Base-by-base conservation (phyloP, 805 yeast species). In the Candida caryicola region DNA sequence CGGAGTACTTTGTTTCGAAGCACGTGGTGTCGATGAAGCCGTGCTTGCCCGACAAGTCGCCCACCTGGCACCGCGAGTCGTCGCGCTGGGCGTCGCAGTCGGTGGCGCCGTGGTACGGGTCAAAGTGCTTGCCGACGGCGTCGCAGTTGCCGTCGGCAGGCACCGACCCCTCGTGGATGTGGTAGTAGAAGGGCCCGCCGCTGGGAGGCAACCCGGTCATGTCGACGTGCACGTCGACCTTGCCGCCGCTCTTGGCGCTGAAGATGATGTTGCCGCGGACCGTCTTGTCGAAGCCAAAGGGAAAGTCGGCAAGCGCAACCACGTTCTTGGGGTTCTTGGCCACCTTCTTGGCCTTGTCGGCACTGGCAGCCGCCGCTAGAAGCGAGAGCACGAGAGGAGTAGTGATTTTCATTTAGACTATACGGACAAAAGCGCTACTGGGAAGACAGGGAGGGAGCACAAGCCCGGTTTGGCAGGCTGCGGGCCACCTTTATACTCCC, bases 41-140 rank as follows among this genome's bases (percentile, higher is more conserved):
- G 59, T 83, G 89, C 57, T 82, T 83, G 31, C 91, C 91, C 25
- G 85, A 76, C 50, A 83, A 74, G 54, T 83, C 90, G 41, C 91
- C 91, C 29, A 82, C 76, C 59, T 80, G 80, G 56, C 88, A 83
- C 25, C 57, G 64, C 5, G 80, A 57, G 57, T 82, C 82, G 48
- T 73, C 67, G 13, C 64, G 65, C 40, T 67, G 65, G 18, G 57
- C 47, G 37, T 73, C 81, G 58, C 87, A 81, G 34, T 66, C 69
- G 15, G 68, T 59, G 7, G 74, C 60, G 5, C 86, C 82, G 38
- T 64, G 54, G 54, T 73, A 82, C 3, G 90, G 90, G 51, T 83
- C 81, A 42, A 83, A 77, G 46, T 79, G 82, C 26, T 31, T 36
- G 9, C 81, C 82, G 15, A 77, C 73, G 8, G 65, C 69, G 23